phyloP scores from a whole-genome alignment of 2,329 filamentous ascomycete genomes.

The Exophiala viscosa region DNA sequence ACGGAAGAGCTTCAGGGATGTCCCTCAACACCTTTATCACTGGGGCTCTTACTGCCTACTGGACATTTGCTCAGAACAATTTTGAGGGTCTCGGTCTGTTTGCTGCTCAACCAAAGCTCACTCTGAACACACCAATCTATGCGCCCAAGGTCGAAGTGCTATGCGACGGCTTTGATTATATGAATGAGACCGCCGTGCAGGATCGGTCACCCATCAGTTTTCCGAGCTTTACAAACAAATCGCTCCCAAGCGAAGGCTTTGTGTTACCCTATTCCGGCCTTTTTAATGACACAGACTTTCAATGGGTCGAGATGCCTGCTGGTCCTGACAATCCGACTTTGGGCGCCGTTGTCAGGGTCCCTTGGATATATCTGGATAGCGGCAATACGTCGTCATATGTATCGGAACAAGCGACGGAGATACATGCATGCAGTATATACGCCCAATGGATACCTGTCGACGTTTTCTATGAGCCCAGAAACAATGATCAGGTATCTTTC shows the following conservation, averaged over 20 bases:
- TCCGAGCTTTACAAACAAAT: constrained; percentile 16
- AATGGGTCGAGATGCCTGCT: constrained; percentile 18
- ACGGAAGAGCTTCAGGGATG: constrained; percentile 19
- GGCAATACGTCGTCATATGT: neutral
- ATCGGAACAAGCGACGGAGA: constrained; percentile 11
- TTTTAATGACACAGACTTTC: constrained; percentile 14
- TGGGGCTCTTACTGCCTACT: constrained; percentile 14
- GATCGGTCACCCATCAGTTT: constrained; percentile 12
- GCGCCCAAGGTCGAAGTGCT: constrained; percentile 20
- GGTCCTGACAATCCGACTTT: constrained; percentile 16
- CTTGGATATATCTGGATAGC: constrained; percentile 4
- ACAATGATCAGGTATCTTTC: constrained; percentile 15
- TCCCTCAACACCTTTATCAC: constrained; percentile 18
- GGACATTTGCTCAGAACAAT: constrained; percentile 18
- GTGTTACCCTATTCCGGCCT: constrained; percentile 15
- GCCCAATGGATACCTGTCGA: constrained; percentile 22
- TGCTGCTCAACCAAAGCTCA: constrained; percentile 14
- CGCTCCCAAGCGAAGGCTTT: constrained; percentile 12
- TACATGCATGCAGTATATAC: constrained; percentile 23
- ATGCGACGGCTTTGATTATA: constrained; percentile 13
- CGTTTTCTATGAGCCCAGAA: constrained; percentile 18
- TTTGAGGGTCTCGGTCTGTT: constrained; percentile 13
- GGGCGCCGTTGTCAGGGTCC: constrained; percentile 13
- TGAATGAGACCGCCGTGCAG: constrained; percentile 9
- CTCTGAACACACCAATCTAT: constrained; percentile 10